Percentiles rank a stretch among this genome's conserved stretches.
These are phyloP conservation scores for Naganishia antarctica DNA, from an alignment of 768 basidiomycete species.

Conservation along the genomic window DNA sequence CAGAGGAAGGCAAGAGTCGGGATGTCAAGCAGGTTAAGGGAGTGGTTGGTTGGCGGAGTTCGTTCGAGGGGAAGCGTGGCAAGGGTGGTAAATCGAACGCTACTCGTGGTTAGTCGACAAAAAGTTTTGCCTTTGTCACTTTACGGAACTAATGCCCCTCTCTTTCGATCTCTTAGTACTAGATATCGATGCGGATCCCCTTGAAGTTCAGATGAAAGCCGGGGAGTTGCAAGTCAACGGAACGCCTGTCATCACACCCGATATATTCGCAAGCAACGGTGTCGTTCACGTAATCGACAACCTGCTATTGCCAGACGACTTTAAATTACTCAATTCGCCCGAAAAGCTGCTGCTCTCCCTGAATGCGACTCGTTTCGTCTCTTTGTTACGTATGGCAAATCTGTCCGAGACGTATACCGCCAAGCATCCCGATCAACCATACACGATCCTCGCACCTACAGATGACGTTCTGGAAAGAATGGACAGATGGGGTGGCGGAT, in stretches of 20 bases:
- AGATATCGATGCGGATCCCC: conserved; percentile 1
- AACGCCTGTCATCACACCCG: conserved; percentile 54
- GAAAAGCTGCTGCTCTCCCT: conserved; percentile 91
- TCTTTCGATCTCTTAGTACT: conserved; percentile 6
- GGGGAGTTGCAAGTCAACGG: conserved; percentile 54
- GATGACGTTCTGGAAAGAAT: conserved; percentile 67
- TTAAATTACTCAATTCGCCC: conserved; percentile 70
- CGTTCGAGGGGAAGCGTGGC: conserved; percentile 26
- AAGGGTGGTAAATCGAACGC: conserved; percentile 21
- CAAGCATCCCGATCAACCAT: conserved; percentile 49
- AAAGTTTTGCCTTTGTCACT: too few species aligned
- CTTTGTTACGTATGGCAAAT: conserved; percentile 75
- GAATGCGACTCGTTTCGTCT: conserved; percentile 86
- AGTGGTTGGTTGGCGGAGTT: conserved; percentile 49
- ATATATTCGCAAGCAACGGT: conserved; percentile 87
- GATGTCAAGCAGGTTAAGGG: not conserved
- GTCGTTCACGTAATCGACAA: conserved; percentile 84
- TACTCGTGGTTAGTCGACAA: conserved; percentile 3
- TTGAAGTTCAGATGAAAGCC: conserved; percentile 52
- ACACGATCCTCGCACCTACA: conserved; percentile 85
- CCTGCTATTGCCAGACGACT: conserved; percentile 69
- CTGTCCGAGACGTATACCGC: conserved; percentile 53
- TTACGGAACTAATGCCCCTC: not conserved
- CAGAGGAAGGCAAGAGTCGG: conserved; percentile 54
- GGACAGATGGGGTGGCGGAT: conserved; percentile 34